phyloP scores from a whole-genome alignment of 176 grass and related monocot genomes.

The Phragmites australis region DNA sequence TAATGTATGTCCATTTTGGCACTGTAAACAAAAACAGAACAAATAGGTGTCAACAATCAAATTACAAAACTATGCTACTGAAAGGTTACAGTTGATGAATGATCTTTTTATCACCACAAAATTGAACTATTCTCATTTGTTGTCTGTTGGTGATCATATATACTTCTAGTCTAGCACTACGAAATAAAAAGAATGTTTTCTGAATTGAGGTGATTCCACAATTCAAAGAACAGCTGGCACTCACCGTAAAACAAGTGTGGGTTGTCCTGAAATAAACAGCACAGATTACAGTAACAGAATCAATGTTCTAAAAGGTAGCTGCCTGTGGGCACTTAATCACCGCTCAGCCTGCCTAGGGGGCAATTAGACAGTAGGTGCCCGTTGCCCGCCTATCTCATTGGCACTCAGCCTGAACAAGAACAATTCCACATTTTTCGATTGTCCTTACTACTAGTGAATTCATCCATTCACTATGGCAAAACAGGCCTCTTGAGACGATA shows the following conservation, averaged over 20 bases:
- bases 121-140: not conserved
- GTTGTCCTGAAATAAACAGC: not conserved
- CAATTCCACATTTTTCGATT: not conserved
- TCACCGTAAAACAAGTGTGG: not conserved
- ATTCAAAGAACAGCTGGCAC: not conserved
- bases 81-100: conserved; percentile 7
- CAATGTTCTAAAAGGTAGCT: not conserved
- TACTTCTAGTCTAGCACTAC: not conserved
- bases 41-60: conserved; percentile 22
- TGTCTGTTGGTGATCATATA: not conserved
- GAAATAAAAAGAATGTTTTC: not conserved
- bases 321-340: not conserved
- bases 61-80: not conserved
- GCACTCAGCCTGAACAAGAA: not conserved
- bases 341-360: not conserved
- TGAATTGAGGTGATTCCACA: conserved; percentile 13
- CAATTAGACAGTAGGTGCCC: not conserved
- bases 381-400: not conserved
- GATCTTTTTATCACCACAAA: conserved; percentile 16
- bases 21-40: conserved; percentile 41
- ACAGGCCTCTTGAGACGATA: too few species aligned
- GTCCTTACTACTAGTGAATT: not conserved
- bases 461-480: too few species aligned
- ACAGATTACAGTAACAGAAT: not conserved
- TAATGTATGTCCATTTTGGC: conserved; percentile 64